Base-by-base conservation (phyloP, 1,139 yeast genomes). In the Entelexis sorbosivorans region DNA sequence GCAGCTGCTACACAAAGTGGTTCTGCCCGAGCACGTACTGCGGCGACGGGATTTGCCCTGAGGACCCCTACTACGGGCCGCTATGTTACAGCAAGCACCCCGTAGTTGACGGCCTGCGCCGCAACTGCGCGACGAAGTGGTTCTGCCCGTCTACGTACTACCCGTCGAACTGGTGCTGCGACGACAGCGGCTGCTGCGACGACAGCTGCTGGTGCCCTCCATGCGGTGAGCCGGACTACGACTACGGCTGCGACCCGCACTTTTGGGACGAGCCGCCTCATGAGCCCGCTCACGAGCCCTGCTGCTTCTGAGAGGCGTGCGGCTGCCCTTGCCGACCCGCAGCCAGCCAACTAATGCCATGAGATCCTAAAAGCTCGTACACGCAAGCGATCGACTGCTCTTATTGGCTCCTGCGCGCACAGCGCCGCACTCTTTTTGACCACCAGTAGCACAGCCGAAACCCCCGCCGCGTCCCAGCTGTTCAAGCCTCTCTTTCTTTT, bases 131-230 rank as follows among this genome's bases (percentile, higher is more conserved):
- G n/a, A 47, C 53, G 8, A 48, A 48, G 43, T 52, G 54, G 52
- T 31, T 44, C 36, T 54, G 57, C 52, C 57, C 57, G 11, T 38
- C 44, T 20, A 48, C 50, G 10, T 52, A 44, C 48, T 54, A 55
- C 50, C 53, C 55, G 5, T 38, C 42, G 16, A 51, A 43, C 47
- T 50, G 48, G 43, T 28, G 52, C 34, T 32, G 52, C 43, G 50
- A 52, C 50, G 36, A 40, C 26, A 13, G 34, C 34, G 31, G 36
- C 34, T 49, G 54, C 52, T n/a, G n/a, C 29, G 33, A 29, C 16
- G 35, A 11, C 40, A 9, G 38, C 46, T 47, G 49, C 31, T 22
- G 47, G n/a, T 34, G 20, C 29, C 33, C 32, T n/a, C 42, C 38
- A 2, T 17, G 24, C 43, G 22, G 48, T 35, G 35, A 38, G 31